Evolutionary conservation across 2,329 filamentous ascomycete species (phyloP).

Genomic region (Diaporthe aspalathi): DNA sequence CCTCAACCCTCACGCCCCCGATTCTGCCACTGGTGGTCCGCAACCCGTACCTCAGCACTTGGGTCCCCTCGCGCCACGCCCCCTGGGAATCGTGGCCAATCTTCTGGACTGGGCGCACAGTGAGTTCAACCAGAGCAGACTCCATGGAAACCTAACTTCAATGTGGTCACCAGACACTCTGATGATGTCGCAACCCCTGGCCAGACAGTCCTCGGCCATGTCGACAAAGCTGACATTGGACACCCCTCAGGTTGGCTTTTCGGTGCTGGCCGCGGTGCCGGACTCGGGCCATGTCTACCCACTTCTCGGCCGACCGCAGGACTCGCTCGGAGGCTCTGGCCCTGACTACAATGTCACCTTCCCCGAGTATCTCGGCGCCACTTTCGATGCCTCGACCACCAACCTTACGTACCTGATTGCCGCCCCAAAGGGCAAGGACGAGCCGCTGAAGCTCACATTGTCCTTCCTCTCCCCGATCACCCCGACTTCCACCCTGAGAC

Average conservation of each 20-base stretch:
- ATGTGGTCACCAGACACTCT: not conserved
- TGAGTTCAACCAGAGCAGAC: constrained; percentile 37
- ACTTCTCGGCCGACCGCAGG: constrained; percentile 62
- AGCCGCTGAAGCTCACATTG: constrained; percentile 54
- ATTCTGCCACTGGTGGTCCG: constrained; percentile 69
- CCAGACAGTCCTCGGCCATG: not conserved
- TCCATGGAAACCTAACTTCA: not conserved
- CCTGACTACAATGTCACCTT: constrained; percentile 53
- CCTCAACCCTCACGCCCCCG: constrained; percentile 66
- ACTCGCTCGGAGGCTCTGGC: constrained; percentile 54
- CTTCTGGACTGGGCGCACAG: constrained; percentile 51
- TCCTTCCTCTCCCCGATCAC: constrained; percentile 81
- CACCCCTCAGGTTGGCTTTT: constrained; percentile 58
- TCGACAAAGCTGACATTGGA: constrained; percentile 22
- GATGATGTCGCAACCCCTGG: not conserved
- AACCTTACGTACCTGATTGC: constrained; percentile 60
- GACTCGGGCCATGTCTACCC: constrained; percentile 58
- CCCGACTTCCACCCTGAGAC: constrained; percentile 81
- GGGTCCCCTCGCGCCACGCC: constrained; percentile 73
- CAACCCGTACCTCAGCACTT: constrained; percentile 70
- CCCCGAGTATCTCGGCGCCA: constrained; percentile 57
- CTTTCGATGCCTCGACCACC: constrained; percentile 62
- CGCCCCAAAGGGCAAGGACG: constrained; percentile 44
- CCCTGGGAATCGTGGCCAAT: constrained; percentile 91
- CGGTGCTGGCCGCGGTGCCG: constrained; percentile 60